Evolutionary conservation across 495 filamentous ascomycete species (phyloP).

Genomic region (Xylaria palmicola): DNA sequence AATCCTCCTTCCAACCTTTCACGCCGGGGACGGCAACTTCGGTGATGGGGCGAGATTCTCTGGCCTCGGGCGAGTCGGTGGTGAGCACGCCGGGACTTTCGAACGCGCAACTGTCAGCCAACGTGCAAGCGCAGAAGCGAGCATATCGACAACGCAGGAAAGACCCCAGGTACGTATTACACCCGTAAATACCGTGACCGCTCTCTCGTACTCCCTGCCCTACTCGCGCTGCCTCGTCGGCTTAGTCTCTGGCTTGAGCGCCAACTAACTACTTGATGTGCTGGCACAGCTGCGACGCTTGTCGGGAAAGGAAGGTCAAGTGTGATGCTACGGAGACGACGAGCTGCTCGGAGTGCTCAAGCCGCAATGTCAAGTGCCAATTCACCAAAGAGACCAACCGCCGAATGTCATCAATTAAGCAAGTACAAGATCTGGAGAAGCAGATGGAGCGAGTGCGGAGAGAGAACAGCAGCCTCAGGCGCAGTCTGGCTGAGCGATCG

Average conservation of each 20-base stretch:
- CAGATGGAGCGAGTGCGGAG: slow-evolving; percentile 74
- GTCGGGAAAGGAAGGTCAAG: slow-evolving; percentile 97
- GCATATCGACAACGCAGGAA: slow-evolving; percentile 94
- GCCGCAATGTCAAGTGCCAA: slow-evolving; percentile 92
- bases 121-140: slow-evolving; percentile 72
- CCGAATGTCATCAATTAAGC: slow-evolving; percentile 98
- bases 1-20: slow-evolving; percentile 44
- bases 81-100: slow-evolving; percentile 51
- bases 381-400: slow-evolving; percentile 99
- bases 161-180: slow-evolving; percentile 58
- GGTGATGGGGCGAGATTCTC: slow-evolving; percentile 52
- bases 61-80: slow-evolving; percentile 52
- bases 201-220: neutral
- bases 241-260: slow-evolving; percentile 5
- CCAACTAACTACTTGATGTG: slow-evolving; percentile 16
- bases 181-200: neutral
- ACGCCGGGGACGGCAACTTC: slow-evolving; percentile 49
- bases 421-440: slow-evolving; percentile 95
- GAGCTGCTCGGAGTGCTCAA: slow-evolving; percentile 95
- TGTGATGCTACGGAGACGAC: slow-evolving; percentile 96
- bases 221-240: neutral
- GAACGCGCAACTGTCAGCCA: slow-evolving; percentile 42
- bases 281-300: slow-evolving; percentile 82
- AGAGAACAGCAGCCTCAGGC: slow-evolving; percentile 69
- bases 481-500: slow-evolving; percentile 52